Conservation (phyloP, 2,329 filamentous ascomycete species). For the Fusarium oxysporum region DNA sequence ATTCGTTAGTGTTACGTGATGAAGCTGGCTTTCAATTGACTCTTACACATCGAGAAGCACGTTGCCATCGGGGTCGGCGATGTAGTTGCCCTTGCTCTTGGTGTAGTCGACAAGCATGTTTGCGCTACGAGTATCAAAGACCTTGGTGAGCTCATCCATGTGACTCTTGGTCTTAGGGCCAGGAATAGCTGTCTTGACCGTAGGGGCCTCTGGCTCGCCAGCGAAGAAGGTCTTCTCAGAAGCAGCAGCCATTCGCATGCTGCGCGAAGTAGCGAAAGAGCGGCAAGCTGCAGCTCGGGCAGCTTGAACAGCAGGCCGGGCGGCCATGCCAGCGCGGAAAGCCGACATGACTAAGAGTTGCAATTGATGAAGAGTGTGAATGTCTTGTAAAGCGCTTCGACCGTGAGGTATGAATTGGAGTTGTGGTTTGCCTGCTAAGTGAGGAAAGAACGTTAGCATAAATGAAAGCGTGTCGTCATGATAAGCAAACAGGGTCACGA, state of each 20-base stretch:
- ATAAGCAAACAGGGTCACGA: conserved; percentile 11
- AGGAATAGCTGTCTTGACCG: conserved; percentile 73
- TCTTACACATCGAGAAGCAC: conserved; percentile 77
- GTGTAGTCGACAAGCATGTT: conserved; percentile 85
- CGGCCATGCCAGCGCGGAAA: conserved; percentile 46
- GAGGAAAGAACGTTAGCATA: neutral
- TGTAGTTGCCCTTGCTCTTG: conserved; percentile 83
- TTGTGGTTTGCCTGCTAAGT: neutral
- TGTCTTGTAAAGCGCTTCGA: neutral
- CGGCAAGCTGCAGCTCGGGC: conserved; percentile 33
- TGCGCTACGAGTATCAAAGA: conserved; percentile 87
- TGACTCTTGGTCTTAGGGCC: conserved; percentile 79
- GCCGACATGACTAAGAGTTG: conserved; percentile 44
- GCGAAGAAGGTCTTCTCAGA: conserved; percentile 56
- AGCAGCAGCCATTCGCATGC: conserved; percentile 43
- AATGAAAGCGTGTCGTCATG: conserved; percentile 25
- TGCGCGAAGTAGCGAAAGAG: conserved; percentile 40
- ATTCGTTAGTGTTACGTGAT: conserved; percentile 3
- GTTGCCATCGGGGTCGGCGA: conserved; percentile 78
- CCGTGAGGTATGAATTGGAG: neutral
- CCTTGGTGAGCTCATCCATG: conserved; percentile 76
- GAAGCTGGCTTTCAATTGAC: neutral
- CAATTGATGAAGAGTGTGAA: neutral
- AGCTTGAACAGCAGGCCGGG: conserved; percentile 35
- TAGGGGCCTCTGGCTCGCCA: conserved; percentile 64